Evolutionary conservation across 1,284 basidiomycete species (phyloP).

Genomic region (Melampsora larici-populina): DNA sequence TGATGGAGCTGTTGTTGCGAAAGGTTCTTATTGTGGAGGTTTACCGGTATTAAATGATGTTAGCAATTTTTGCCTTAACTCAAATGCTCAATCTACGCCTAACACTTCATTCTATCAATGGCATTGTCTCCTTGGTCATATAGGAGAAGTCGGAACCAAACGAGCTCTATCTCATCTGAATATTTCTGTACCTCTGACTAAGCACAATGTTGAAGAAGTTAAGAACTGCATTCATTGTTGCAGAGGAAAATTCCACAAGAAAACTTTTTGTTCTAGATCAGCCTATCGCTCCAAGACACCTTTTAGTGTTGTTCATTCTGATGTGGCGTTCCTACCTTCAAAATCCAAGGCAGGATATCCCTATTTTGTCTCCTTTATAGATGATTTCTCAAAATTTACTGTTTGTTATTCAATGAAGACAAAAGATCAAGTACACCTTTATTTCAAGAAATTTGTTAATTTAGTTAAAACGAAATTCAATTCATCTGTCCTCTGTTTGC

Average conservation of each 20-base stretch:
- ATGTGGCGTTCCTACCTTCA: too few relatives aligned
- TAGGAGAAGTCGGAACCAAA: background rate
- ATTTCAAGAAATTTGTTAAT: slow-evolving; percentile 51
- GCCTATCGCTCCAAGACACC: background rate
- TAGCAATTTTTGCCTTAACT: background rate
- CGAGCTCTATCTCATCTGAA: background rate
- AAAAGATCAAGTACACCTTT: slow-evolving; percentile 7
- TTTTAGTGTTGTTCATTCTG: slow-evolving; percentile 8
- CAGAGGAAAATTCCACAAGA: background rate
- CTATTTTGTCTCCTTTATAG: slow-evolving; percentile 19
- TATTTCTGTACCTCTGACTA: background rate
- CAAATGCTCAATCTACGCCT: background rate
- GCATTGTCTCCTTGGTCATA: background rate
- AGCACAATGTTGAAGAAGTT: background rate
- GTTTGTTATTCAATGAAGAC: slow-evolving; percentile 11
- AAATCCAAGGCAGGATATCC: background rate
- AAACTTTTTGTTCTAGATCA: background rate
- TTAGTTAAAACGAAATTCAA: background rate
- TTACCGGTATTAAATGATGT: too few relatives aligned
- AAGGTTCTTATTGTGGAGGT: too few relatives aligned
- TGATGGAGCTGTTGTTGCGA: too few relatives aligned
- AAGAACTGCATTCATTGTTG: background rate
- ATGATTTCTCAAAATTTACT: slow-evolving; percentile 23
- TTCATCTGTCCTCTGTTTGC: background rate
- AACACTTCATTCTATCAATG: background rate